phyloP scores from a whole-genome alignment of 2,329 filamentous ascomycete genomes.

The Curvularia hawaiiensis region DNA sequence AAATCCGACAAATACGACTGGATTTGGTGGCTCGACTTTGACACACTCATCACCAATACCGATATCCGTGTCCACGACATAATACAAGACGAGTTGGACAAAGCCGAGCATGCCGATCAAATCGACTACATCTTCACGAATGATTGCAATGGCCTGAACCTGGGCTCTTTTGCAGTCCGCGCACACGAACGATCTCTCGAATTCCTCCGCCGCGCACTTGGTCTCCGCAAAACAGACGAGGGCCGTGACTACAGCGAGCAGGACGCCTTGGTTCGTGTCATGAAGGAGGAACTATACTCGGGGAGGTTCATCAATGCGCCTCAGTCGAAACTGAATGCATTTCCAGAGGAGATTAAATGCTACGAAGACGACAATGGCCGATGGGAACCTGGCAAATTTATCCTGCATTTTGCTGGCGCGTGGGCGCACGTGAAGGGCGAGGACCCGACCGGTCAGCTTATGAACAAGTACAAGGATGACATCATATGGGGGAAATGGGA shows the following conservation, averaged over 20 bases:
- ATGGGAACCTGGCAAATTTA: conserved; percentile 45
- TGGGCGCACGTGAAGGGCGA: conserved; percentile 49
- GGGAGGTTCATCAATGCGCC: conserved; percentile 38
- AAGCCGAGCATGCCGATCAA: conserved; percentile 35
- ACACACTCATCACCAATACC: conserved; percentile 50
- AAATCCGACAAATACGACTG: conserved; percentile 45
- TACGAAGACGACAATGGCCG: conserved; percentile 37
- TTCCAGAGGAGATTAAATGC: conserved; percentile 48
- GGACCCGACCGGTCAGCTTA: conserved; percentile 47
- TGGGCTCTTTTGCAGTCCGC: conserved; percentile 48
- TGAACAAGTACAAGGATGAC: conserved; percentile 45
- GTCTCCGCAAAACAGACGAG: conserved; percentile 32
- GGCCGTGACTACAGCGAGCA: conserved; percentile 42
- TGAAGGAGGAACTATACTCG: conserved; percentile 34
- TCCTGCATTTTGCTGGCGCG: conserved; percentile 51
- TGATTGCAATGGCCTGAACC: conserved; percentile 49
- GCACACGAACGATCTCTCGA: conserved; percentile 42
- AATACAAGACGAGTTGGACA: conserved; percentile 41
- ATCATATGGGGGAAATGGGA: conserved; percentile 45
- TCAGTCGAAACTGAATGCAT: conserved; percentile 49
- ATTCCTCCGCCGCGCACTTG: conserved; percentile 40
- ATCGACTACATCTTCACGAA: conserved; percentile 48
- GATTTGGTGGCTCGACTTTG: conserved; percentile 53
- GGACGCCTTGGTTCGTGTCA: conserved; percentile 44
- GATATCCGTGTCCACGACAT: conserved; percentile 44